phyloP scores from a whole-genome alignment of 1,139 yeast species.

The Geotrichum australiense region DNA sequence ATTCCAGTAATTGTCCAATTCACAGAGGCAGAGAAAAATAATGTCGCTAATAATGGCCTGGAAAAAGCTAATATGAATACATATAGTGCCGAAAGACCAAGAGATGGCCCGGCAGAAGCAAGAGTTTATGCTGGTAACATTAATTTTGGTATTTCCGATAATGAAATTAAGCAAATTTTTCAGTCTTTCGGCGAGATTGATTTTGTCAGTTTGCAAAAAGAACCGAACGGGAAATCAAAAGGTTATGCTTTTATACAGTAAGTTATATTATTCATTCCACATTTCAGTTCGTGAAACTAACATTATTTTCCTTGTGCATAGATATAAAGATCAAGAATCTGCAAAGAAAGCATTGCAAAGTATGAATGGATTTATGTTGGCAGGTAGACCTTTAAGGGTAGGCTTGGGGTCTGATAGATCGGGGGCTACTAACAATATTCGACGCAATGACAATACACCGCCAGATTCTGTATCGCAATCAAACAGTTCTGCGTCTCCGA shows the following conservation, averaged over 20 bases:
- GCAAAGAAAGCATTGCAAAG: slow-evolving; percentile 31
- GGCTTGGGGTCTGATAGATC: slow-evolving; percentile 30
- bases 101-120: slow-evolving; percentile 21
- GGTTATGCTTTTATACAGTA: slow-evolving; percentile 35
- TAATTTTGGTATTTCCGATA: slow-evolving; percentile 31
- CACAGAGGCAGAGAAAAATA: slow-evolving; percentile 36
- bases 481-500: background rate
- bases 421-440: slow-evolving; percentile 2
- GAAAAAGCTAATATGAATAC: background rate
- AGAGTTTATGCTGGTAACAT: slow-evolving; percentile 34
- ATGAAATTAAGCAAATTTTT: slow-evolving; percentile 31
- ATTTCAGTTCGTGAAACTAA: background rate
- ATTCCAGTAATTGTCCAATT: slow-evolving; percentile 35
- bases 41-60: slow-evolving; percentile 13
- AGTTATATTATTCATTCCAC: slow-evolving; percentile 6
- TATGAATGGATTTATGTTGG: slow-evolving; percentile 33
- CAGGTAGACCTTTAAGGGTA: slow-evolving; percentile 32
- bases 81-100: background rate
- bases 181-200: slow-evolving; percentile 34
- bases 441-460: background rate
- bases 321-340: slow-evolving; percentile 24
- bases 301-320: slow-evolving; percentile 2
- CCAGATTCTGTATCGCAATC: background rate
- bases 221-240: slow-evolving; percentile 32
- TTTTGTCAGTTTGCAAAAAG: slow-evolving; percentile 29